Base-by-base conservation (phyloP, 306 rosid genomes). In the Benincasa hispida region DNA sequence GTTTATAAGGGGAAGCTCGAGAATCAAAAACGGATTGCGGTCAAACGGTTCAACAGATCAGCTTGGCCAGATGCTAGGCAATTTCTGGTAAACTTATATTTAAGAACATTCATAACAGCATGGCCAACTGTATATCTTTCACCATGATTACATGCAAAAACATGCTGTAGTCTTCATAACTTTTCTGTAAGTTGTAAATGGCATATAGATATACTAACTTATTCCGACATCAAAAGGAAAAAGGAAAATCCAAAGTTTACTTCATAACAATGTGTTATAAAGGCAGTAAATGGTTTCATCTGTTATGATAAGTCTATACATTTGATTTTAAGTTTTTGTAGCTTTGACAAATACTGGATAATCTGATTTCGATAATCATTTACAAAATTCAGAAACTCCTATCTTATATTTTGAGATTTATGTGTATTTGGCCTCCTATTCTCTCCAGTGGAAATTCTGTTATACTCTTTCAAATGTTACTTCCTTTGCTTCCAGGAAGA, bases 21-120 rank as follows among this genome's bases (percentile, higher is more conserved):
- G 48, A 90, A 84, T 76, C 97, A 94, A 81, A 76, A 76, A 83
- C 90, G 93, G 78, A 91, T 93, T 78, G 97, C 96, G 10, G 93
- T 93, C 74, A 93, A 93, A 84, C 88, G 98, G 82, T 91, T 93
- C 86, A 90, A 93, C 81, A 91, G 93, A 86, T 89, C 92, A 78
- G 97, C 97, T 65, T 93, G 98, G 98, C 98, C 98, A 6, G 98
- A 91, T 70, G 82, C 87, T 30, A 93, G 92, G 28, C 98, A 90
- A 79, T 94, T 94, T 88, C 86, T 88, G 93, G 98, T 94, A 77
- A 78, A 84, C 48, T 74, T 53, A 50, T 22, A 74, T 50, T 74
- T 28, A 30, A 17, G 22, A 51, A 15, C 10, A 19, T 32, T 34
- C 1, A 8, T 27, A 42, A 60, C 48, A 27, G 74, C 74, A 13